Percentiles rank a stretch among this genome's conserved stretches.
Evolutionary conservation across 345 rosid species (phyloP).

Genomic region (Schrenkiella parvula): DNA sequence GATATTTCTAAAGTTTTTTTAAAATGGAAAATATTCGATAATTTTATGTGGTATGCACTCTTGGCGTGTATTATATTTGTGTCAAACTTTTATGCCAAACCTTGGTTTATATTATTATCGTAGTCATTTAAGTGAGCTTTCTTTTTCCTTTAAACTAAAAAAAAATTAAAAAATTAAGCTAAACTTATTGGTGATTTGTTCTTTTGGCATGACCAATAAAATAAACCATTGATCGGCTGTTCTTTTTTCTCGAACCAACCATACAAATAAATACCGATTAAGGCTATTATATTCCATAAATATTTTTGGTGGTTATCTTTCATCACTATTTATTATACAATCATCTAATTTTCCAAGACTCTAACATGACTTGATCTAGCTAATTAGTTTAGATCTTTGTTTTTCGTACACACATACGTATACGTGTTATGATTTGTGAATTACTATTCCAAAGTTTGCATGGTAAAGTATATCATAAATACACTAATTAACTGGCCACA

Average conservation of each 20-base stretch:
- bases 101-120: constrained; percentile 30
- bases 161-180: background rate
- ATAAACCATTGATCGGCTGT: constrained; percentile 3
- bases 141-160: constrained; percentile 24
- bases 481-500: background rate
- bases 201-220: constrained; percentile 23
- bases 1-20: constrained; percentile 22
- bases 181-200: constrained; percentile 14
- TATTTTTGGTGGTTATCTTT: background rate
- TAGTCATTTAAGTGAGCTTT: constrained; percentile 28
- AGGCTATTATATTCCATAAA: background rate
- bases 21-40: constrained; percentile 19
- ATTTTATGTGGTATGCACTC: constrained; percentile 29
- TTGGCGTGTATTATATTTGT: constrained; percentile 31
- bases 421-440: background rate
- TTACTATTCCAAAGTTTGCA: background rate
- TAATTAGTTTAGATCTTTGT: background rate
- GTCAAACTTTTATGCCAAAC: constrained; percentile 35
- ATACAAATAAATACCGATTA: background rate
- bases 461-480: background rate
- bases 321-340: background rate
- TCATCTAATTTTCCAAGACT: background rate
- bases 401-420: background rate
- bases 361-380: background rate
- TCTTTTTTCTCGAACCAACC: constrained; percentile 26